Conservation (phyloP, 192 early-diverging fungal species). For the Phycomyces nitens region DNA sequence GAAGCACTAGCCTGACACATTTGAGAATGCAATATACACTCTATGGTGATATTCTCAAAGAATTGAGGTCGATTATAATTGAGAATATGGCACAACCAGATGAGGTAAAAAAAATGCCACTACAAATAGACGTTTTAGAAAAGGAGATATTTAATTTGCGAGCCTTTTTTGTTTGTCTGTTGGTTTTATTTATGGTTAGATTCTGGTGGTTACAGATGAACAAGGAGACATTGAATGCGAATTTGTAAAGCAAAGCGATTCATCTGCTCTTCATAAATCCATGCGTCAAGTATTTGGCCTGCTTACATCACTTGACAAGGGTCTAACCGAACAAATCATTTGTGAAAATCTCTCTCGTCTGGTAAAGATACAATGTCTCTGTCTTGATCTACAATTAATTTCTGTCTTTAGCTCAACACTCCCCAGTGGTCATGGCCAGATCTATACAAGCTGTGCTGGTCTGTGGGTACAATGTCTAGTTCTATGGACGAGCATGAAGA, state of each 20-base stretch:
- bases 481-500: conserved; percentile 1
- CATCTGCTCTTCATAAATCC: conserved; percentile 8
- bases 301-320: not conserved
- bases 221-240: conserved; percentile 10
- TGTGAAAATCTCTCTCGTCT: conserved; percentile 2
- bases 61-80: conserved; percentile 3
- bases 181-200: not conserved
- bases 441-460: conserved; percentile 8
- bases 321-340: conserved; percentile 3
- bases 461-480: conserved; percentile 10
- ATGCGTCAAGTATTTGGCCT: conserved; percentile 3
- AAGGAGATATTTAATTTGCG: conserved; percentile 2
- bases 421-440: conserved; percentile 6
- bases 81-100: conserved; percentile 17
- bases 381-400: too few relatives aligned
- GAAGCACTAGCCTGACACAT: not conserved
- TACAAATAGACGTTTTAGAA: too few relatives aligned
- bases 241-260: conserved; percentile 21
- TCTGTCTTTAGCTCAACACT: not conserved
- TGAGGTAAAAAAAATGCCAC: conserved; percentile 7
- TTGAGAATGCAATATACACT: not conserved
- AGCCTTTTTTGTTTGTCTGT: not conserved
- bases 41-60: conserved; percentile 5
- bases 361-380: not conserved
- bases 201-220: conserved; percentile 14